Evolutionary conservation across 2,329 filamentous ascomycete genomes (phyloP).

Genomic region (Chaetomium sp.): DNA sequence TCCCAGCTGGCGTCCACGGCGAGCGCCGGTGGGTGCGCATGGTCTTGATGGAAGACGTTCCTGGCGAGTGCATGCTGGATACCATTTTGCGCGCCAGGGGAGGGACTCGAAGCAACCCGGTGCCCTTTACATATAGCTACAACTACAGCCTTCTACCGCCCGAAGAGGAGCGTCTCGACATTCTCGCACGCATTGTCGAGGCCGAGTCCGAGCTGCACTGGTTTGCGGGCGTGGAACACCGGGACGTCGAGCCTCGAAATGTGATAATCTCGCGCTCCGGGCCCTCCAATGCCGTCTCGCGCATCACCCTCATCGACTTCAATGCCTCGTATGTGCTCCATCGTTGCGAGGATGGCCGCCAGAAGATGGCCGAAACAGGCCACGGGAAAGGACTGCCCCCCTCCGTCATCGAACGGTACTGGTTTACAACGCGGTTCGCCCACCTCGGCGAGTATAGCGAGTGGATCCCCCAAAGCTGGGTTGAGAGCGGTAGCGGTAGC

Average conservation of each 20-base stretch:
- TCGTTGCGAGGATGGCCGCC: neutral
- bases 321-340: neutral
- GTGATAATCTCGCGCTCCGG: conserved; percentile 6
- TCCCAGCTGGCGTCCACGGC: neutral
- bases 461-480: neutral
- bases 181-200: conserved; percentile 5
- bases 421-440: neutral
- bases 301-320: conserved; percentile 1
- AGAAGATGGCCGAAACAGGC: neutral
- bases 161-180: conserved; percentile 9
- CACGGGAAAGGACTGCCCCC: neutral
- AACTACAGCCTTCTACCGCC: neutral
- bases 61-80: conserved; percentile 9
- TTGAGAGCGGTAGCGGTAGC: no score
- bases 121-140: neutral
- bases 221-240: neutral
- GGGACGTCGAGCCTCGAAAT: conserved; percentile 9
- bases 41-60: conserved; percentile 9
- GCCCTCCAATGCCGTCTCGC: neutral
- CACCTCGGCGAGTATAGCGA: neutral
- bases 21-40: conserved; percentile 6
- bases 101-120: neutral
- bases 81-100: neutral
- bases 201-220: neutral
- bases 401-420: neutral